Base-by-base conservation (phyloP, 78 protist genomes). In the Isochrysis galbana region DNA sequence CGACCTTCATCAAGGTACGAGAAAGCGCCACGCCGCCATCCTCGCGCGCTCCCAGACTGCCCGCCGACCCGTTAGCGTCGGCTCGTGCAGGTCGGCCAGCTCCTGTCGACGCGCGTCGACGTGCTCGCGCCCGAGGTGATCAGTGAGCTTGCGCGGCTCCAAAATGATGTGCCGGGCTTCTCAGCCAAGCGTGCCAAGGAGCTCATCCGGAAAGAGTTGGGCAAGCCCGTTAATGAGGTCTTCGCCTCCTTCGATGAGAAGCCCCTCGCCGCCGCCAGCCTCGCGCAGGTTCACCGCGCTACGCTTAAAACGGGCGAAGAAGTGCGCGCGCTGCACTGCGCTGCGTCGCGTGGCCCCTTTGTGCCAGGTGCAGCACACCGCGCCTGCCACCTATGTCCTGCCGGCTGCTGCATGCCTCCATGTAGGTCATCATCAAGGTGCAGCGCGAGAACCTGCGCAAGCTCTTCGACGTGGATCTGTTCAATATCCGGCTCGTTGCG, bases 21-120 rank as follows among this genome's bases (percentile, higher is more conserved):
- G n/a, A n/a, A n/a, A n/a, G n/a, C n/a, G n/a, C n/a, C n/a, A n/a
- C n/a, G n/a, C n/a, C n/a, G n/a, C n/a, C n/a, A n/a, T n/a, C n/a
- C n/a, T n/a, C n/a, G n/a, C n/a, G n/a, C n/a, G n/a, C n/a, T n/a
- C n/a, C n/a, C n/a, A n/a, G n/a, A n/a, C n/a, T n/a, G n/a, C n/a
- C n/a, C n/a, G n/a, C n/a, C n/a, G n/a, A n/a, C n/a, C n/a, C n/a
- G n/a, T n/a, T n/a, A n/a, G n/a, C n/a, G n/a, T n/a, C n/a, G n/a
- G 89, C n/a, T n/a, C n/a, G n/a, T n/a, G n/a, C n/a, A n/a, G n/a
- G 36, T 89, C 61, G 92, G 92, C 26, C 92, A 89, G 92, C 92
- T 89, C 46, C 83, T 89, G 54, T 70, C 86, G 22, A 89, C 92
- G n/a, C 48, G 92, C 0, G 78, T 89, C 74, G 92, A 89, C 86